phyloP scores from a whole-genome alignment of 192 early-diverging fungal species.

The Phycomyces nitens region DNA sequence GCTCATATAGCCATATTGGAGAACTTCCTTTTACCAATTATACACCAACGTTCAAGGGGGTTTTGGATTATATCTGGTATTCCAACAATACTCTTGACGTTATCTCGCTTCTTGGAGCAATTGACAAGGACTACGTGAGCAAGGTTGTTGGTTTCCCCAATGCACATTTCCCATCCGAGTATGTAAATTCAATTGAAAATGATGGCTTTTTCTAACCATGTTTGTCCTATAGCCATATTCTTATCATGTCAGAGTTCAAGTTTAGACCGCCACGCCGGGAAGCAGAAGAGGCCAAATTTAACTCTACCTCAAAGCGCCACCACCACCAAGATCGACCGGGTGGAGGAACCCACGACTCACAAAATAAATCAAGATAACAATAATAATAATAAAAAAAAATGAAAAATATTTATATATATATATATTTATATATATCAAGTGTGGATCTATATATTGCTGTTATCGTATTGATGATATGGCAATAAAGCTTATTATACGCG shows the following conservation, averaged over 20 bases:
- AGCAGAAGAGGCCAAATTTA: slow-evolving; percentile 29
- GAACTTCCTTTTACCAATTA: slow-evolving; percentile 92
- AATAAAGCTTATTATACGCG: too few species aligned
- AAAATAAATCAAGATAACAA: background rate
- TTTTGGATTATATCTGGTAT: slow-evolving; percentile 96
- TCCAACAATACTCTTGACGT: slow-evolving; percentile 69
- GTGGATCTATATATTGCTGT: too few species aligned
- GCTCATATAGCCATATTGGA: slow-evolving; percentile 67
- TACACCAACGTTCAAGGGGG: slow-evolving; percentile 79
- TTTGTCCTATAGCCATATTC: slow-evolving; percentile 50
- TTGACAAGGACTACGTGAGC: slow-evolving; percentile 78
- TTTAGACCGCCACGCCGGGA: slow-evolving; percentile 41
- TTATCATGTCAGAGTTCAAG: slow-evolving; percentile 72
- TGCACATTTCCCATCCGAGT: slow-evolving; percentile 80
- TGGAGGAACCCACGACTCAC: background rate
- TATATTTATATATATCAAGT: too few species aligned
- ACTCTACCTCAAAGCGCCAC: background rate
- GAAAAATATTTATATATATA: too few species aligned
- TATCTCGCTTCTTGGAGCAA: slow-evolving; percentile 72
- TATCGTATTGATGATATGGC: too few species aligned
- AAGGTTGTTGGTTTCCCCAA: slow-evolving; percentile 91
- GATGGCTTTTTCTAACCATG: background rate
- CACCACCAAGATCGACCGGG: background rate
- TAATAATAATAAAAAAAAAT: slow-evolving; percentile 1
- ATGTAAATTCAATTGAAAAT: slow-evolving; percentile 14